Evolutionary conservation across 2,329 filamentous ascomycete species (phyloP), one percentile per base, ranked within the genome.

Genomic region (Conoideocrella luteorostrata): DNA sequence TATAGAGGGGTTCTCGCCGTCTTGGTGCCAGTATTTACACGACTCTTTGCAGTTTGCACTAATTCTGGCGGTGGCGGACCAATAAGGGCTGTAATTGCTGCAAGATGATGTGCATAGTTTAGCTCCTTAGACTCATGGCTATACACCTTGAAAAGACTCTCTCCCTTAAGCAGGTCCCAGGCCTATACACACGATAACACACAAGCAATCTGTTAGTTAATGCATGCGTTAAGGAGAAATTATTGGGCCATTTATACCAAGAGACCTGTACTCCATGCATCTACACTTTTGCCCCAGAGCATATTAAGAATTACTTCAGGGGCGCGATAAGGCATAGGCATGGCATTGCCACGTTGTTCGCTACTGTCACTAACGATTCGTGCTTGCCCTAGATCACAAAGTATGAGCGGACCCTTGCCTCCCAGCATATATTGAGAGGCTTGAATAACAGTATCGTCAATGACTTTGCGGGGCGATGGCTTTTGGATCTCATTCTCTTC

Each of bases 361-460:
- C 37, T 33, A 2, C 59, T 59, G 21, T 51, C 34, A 1, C 37
- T 33, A 2, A 59, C 59, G 21, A 60, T 55, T n/a, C 58, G 55
- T n/a, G 65, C 64, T 45, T 64, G 58, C 11, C 65, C 60, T 1
- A 68, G 48, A 46, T 69, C 64, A 34, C 52, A 57, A 7, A 68
- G 50, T 7, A 49, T 51, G 5, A 66, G 56, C 0, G 49, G 36
- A 0, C 62, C 64, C 17, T 50, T 52, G 12, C 57, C 60, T 22
- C 59, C 48, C 3, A 58, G 21, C 52, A 67, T 56, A 42, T 57
- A 56, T 18, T 57, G 53, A 9, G 64, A 66, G 10, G 59, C 47
- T 35, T 68, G 54, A 13, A 62, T 58, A 5, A 52, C 52, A 3
- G 44, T 49, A 18, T 56, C 51, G n/a, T 45, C 49, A 1, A 55